Evolutionary conservation across 345 rosid genomes (phyloP).

Genomic region (Bretschneidera sinensis): DNA sequence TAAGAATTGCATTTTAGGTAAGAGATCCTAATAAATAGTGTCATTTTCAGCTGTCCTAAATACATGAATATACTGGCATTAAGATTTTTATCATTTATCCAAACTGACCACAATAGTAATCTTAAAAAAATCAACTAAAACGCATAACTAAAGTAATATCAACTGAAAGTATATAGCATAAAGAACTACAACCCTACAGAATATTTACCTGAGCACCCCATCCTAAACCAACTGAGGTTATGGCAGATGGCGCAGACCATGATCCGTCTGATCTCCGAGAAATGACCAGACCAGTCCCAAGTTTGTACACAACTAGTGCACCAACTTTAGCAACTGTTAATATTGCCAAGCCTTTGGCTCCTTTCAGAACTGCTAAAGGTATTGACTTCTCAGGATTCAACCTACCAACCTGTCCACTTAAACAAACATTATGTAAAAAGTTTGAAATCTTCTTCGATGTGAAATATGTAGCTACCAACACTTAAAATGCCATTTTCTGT

Average conservation of each 20-base stretch:
- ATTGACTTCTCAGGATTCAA: slow-evolving; percentile 83
- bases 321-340: slow-evolving; percentile 95
- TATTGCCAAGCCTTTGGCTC: slow-evolving; percentile 85
- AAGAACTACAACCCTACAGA: neutral
- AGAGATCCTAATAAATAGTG: neutral
- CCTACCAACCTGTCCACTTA: slow-evolving; percentile 54
- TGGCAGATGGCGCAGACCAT: slow-evolving; percentile 98
- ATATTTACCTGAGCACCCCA: slow-evolving; percentile 97
- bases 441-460: neutral
- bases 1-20: neutral
- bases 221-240: slow-evolving; percentile 75
- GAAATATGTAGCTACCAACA: neutral
- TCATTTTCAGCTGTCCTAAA: neutral
- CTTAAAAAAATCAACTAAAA: neutral
- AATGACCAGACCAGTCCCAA: slow-evolving; percentile 86
- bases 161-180: neutral
- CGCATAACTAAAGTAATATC: too few species aligned
- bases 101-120: neutral
- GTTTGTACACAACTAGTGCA: slow-evolving; percentile 61
- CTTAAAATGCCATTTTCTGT: neutral
- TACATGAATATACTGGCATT: neutral
- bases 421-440: neutral
- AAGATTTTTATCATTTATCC: too few species aligned
- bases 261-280: slow-evolving; percentile 84
- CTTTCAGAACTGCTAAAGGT: slow-evolving; percentile 68